phyloP scores from a whole-genome alignment of 2,329 filamentous ascomycete species.

The Apiospora saccharicola region DNA sequence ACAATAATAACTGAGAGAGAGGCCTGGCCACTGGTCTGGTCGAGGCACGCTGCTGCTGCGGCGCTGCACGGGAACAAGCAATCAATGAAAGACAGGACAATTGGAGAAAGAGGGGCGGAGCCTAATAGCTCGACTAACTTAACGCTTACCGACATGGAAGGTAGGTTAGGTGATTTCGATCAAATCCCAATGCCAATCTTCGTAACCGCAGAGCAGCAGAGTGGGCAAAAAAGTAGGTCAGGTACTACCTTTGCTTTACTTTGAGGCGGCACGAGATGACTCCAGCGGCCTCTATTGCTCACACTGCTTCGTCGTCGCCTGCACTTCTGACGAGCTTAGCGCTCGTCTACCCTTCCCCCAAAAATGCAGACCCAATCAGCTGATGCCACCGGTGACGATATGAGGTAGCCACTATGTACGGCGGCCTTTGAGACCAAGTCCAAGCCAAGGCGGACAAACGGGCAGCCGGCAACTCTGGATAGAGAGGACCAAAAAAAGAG shows the following conservation, averaged over 20 bases:
- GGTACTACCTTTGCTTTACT: background rate
- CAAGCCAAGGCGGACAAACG: constrained; percentile 4
- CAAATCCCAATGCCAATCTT: constrained; percentile 8
- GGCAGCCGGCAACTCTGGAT: background rate
- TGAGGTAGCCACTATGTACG: constrained; percentile 22
- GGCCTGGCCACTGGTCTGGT: background rate
- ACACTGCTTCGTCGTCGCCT: constrained; percentile 4
- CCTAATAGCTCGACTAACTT: constrained; percentile 16
- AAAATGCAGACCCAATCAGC: constrained; percentile 34
- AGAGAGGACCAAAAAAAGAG: background rate
- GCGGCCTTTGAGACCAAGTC: constrained; percentile 11
- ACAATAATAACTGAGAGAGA: background rate
- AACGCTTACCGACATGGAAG: constrained; percentile 18
- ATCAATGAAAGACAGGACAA: constrained; percentile 22
- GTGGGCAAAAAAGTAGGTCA: background rate
- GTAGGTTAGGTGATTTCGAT: background rate
- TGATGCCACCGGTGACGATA: constrained; percentile 32
- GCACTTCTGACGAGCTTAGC: constrained; percentile 33
- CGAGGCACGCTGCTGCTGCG: background rate
- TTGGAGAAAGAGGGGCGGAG: constrained; percentile 21
- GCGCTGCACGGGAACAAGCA: constrained; percentile 16
- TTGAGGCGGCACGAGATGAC: constrained; percentile 9
- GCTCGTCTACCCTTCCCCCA: constrained; percentile 30
- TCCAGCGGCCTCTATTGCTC: background rate
- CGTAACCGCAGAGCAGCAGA: background rate